phyloP scores from a whole-genome alignment of 2,329 filamentous ascomycete species.

The Dactylella cylindrospora region DNA sequence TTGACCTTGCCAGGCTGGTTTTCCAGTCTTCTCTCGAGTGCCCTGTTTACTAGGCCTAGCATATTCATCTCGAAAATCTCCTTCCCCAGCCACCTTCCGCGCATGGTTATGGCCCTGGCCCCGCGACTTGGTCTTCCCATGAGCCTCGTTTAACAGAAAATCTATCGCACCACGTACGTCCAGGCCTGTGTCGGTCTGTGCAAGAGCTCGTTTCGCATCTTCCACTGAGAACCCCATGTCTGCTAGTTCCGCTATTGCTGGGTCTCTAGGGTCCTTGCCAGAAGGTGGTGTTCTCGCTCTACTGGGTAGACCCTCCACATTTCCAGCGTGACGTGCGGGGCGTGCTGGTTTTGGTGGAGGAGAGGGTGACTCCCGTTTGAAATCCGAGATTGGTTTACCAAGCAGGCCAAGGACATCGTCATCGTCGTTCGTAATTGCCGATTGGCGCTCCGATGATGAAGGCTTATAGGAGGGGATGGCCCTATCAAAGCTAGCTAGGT shows the following conservation, averaged over 20 bases:
- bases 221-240: slow-evolving; percentile 92
- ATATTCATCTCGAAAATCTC: slow-evolving; percentile 41
- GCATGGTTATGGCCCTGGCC: slow-evolving; percentile 17
- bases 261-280: slow-evolving; percentile 46
- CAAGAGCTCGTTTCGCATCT: slow-evolving; percentile 76
- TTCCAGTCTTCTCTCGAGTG: slow-evolving; percentile 55
- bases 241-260: slow-evolving; percentile 79
- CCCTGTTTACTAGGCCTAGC: slow-evolving; percentile 3
- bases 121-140: slow-evolving; percentile 71
- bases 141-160: slow-evolving; percentile 87
- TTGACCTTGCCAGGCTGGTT: slow-evolving; percentile 45
- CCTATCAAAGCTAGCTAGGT: slow-evolving; percentile 43
- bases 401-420: slow-evolving; percentile 68
- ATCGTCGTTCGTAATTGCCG: slow-evolving; percentile 54
- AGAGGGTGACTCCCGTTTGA: slow-evolving; percentile 51
- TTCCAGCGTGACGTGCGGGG: slow-evolving; percentile 52
- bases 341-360: slow-evolving; percentile 54
- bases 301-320: slow-evolving; percentile 46
- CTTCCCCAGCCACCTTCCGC: slow-evolving; percentile 35
- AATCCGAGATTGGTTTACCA: slow-evolving; percentile 65
- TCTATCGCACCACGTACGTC: slow-evolving; percentile 86
- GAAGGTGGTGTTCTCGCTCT: slow-evolving; percentile 29
- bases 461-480: slow-evolving; percentile 1
- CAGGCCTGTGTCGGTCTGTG: slow-evolving; percentile 73
- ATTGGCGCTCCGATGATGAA: slow-evolving; percentile 2